Evolutionary conservation across 345 rosid species (phyloP).

Genomic region (Hypericum perforatum): DNA sequence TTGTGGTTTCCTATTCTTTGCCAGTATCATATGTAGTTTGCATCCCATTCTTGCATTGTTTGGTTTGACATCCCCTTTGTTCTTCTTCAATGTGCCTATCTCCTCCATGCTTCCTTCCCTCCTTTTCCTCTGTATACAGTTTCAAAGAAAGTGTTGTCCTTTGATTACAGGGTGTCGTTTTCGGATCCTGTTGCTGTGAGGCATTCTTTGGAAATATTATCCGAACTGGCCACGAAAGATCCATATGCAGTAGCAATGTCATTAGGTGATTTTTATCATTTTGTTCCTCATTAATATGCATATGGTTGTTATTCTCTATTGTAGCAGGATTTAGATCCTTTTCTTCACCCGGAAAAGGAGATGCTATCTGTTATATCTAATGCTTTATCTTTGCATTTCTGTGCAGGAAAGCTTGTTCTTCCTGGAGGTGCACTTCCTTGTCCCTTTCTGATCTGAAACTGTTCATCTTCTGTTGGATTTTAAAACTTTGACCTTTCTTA

Average conservation of each 20-base stretch:
- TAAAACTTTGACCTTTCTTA: not conserved
- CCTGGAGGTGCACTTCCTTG: conserved; percentile 60
- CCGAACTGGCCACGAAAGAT: conserved; percentile 77
- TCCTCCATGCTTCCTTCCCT: not conserved
- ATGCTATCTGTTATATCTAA: conserved; percentile 13
- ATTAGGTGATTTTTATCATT: conserved; percentile 32
- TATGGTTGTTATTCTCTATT: no score
- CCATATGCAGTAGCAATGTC: conserved; percentile 97
- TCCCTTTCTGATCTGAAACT: not conserved
- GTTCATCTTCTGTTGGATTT: not conserved
- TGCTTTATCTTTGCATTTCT: conserved; percentile 15
- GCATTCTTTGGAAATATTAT: conserved; percentile 84
- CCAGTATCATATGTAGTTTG: no score
- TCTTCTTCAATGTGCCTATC: not conserved
- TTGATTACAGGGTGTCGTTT: conserved; percentile 62
- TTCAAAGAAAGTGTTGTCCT: not conserved
- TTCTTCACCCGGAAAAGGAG: conserved; percentile 2
- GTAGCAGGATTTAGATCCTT: not conserved
- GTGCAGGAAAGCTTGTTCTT: conserved; percentile 78
- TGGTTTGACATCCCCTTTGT: not conserved
- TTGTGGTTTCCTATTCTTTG: no score
- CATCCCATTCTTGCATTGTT: no score
- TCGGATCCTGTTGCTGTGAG: conserved; percentile 99
- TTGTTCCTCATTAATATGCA: no score
- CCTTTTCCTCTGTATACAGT: not conserved